Evolutionary conservation across 768 basidiomycete genomes (phyloP).

Genomic region (Termitomyces sp.): DNA sequence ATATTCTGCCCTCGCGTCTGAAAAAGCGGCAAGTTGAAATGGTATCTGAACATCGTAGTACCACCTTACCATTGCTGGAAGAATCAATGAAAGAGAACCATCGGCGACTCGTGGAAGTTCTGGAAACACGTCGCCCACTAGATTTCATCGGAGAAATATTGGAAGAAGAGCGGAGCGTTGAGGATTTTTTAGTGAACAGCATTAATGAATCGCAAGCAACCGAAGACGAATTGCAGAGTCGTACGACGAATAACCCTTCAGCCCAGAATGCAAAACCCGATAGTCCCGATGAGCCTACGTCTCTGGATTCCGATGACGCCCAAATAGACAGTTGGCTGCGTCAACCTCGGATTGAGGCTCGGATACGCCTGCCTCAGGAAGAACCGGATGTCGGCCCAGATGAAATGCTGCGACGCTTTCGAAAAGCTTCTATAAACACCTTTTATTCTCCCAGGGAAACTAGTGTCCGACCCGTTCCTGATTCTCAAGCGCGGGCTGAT

Average conservation of each 20-base stretch:
- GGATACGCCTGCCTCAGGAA: neutral
- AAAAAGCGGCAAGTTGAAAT: neutral
- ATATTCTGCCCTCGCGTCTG: conserved; percentile 1
- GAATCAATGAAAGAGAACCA: conserved; percentile 7
- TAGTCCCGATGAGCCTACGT: neutral
- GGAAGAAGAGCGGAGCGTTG: conserved; percentile 22
- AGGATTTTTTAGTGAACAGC: conserved; percentile 19
- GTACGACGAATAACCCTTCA: neutral
- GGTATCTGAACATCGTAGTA: neutral
- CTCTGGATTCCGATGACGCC: conserved; percentile 26
- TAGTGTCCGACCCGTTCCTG: neutral
- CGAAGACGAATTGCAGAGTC: neutral
- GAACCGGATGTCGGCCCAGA: conserved; percentile 2
- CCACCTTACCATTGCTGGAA: neutral
- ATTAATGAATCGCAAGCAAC: conserved; percentile 4
- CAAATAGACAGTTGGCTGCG: conserved; percentile 15
- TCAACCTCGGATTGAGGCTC: neutral
- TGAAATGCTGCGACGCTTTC: conserved; percentile 7
- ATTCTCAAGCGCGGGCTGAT: neutral
- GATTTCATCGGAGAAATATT: conserved; percentile 5
- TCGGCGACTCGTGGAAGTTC: neutral
- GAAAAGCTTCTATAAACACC: neutral
- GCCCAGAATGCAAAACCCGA: neutral
- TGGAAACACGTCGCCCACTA: neutral
- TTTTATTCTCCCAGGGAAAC: conserved; percentile 2